Evolutionary conservation across 116 monocot genomes (phyloP).

Genomic region (Zostera marina): DNA sequence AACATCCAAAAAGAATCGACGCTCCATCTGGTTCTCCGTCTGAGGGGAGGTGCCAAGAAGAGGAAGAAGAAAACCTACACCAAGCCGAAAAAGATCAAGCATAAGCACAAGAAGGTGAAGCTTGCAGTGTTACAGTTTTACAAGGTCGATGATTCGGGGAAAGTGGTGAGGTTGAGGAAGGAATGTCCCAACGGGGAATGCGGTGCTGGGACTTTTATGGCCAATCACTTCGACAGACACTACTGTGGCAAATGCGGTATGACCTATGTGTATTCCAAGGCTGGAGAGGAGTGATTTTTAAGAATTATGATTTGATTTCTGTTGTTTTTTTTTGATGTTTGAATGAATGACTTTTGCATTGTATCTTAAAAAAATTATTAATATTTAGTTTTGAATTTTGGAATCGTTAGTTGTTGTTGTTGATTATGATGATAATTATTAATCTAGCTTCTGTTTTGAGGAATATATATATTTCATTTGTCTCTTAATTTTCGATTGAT

Average conservation of each 20-base stretch:
- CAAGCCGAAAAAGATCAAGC: conserved; percentile 43
- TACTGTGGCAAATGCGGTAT: conserved; percentile 22
- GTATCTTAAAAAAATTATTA: no score
- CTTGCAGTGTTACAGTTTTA: conserved; percentile 40
- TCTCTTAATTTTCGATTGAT: not conserved
- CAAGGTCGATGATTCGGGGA: conserved; percentile 26
- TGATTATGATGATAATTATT: no score
- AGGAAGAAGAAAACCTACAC: conserved; percentile 53
- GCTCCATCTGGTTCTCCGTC: conserved; percentile 54
- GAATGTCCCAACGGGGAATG: conserved; percentile 57
- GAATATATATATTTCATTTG: not conserved
- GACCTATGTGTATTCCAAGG: conserved; percentile 9
- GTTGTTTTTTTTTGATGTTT: no score
- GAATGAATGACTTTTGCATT: no score
- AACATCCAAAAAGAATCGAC: conserved; percentile 72
- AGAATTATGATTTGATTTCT: no score
- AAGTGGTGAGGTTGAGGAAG: conserved; percentile 34
- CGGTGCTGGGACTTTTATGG: conserved; percentile 49
- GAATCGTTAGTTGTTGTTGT: no score
- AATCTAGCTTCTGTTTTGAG: no score
- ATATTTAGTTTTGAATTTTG: no score
- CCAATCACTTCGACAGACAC: conserved; percentile 17
- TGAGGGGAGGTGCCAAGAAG: conserved; percentile 39
- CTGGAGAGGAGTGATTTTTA: not conserved
- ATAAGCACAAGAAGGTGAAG: conserved; percentile 48